Conservation (phyloP, 805 yeast species). For the Yarrowia bubula region DNA sequence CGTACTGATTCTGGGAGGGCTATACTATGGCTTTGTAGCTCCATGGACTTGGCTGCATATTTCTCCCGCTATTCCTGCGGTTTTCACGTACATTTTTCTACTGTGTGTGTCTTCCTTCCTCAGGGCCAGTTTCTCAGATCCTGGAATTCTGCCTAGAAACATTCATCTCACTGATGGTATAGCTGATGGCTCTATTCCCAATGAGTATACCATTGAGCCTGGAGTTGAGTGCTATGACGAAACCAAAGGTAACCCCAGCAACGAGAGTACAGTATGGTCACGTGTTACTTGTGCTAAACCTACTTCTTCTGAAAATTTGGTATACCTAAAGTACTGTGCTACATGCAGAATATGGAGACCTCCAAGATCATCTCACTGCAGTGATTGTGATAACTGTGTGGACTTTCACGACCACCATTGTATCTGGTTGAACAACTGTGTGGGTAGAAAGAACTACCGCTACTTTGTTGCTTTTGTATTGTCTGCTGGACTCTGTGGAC, state of each 20-base stretch:
- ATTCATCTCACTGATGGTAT: slow-evolving; percentile 52
- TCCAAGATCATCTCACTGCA: slow-evolving; percentile 73
- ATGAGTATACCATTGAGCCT: slow-evolving; percentile 54
- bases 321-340: slow-evolving; percentile 55
- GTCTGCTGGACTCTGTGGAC: slow-evolving; percentile 39
- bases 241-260: not conserved
- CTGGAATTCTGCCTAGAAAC: slow-evolving; percentile 67
- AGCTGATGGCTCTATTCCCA: slow-evolving; percentile 43
- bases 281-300: not conserved
- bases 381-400: slow-evolving; percentile 64
- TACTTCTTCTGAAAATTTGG: slow-evolving; percentile 36
- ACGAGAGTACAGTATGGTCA: not conserved
- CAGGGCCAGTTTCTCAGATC: slow-evolving; percentile 59
- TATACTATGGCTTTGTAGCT: slow-evolving; percentile 52
- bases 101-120: slow-evolving; percentile 50
- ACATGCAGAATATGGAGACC: slow-evolving; percentile 75
- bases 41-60: slow-evolving; percentile 56
- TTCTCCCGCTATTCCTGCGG: slow-evolving; percentile 54
- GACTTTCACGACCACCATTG: slow-evolving; percentile 73
- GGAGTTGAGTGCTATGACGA: slow-evolving; percentile 46
- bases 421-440: slow-evolving; percentile 67
- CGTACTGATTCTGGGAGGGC: slow-evolving; percentile 48
- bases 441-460: slow-evolving; percentile 70
- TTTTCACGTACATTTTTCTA: slow-evolving; percentile 60
- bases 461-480: slow-evolving; percentile 45